Evolutionary conservation across 192 early-diverging fungal genomes (phyloP), one percentile per base, ranked within the genome.

Genomic region (Entrophospora sp.): DNA sequence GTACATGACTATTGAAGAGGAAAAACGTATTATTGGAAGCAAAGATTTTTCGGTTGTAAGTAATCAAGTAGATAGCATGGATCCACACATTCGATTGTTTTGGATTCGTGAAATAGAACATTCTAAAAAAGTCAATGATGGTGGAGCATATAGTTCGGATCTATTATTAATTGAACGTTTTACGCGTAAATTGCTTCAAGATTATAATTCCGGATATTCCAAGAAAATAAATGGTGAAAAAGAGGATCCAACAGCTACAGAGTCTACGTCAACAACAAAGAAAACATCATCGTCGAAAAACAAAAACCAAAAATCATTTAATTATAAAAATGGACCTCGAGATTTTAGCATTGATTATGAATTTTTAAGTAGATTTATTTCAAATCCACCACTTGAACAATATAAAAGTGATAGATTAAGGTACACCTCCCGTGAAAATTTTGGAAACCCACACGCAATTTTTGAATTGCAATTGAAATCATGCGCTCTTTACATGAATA

Each of bases 391-490:
- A 10, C n/a, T 18, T 20, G 10, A 25, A 22, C 1, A 63, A n/a
- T 48, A 44, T 14, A 5, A 6, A 24, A 44, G 42, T 5, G 18
- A 48, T 2, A 31, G 28, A 20, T 34, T 44, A 5, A 46, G 36
- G 18, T 13, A 22, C 31, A 46, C 16, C 1, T 3, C 16, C 24
- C 22, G 12, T 57, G 55, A 57, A 20, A 63, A 13, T 22, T 16
- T 5, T 5, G 2, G 5, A 31, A n/a, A 25, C 8, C 56, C 56
- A 24, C 18, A 40, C 12, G 16, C 44, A 2, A 31, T 22, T 6
- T 38, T 55, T 22, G 36, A 51, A n/a, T 45, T 66, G 4, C 16
- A 40, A 22, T 31, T 66, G 16, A 66, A 66, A 56, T 49, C 64
- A n/a, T 8, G 46, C 1, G 24, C 36, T 1, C 28, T 66, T 2